A percentile compares a stretch with the other conserved stretches of the same genome.
Conservation (phyloP, 495 filamentous ascomycete genomes). For the Hypoxylon rickii region DNA sequence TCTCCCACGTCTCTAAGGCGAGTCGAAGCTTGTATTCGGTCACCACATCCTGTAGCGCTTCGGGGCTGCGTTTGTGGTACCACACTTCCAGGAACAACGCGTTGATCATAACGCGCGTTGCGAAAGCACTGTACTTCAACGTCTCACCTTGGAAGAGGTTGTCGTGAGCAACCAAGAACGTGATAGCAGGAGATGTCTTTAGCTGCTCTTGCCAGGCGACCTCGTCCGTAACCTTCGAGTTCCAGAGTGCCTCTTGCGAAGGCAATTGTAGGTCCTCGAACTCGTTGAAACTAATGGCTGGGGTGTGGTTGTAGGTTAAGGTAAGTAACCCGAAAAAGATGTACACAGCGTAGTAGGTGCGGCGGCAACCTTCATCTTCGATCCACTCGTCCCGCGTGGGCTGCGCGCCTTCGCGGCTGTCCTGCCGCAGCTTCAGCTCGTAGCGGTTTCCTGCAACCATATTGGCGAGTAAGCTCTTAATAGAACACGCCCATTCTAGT, state of each 20-base stretch:
- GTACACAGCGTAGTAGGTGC: slow-evolving; percentile 98
- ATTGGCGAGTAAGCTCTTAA: slow-evolving; percentile 95
- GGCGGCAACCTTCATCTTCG: slow-evolving; percentile 92
- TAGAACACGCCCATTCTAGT: slow-evolving; percentile 97
- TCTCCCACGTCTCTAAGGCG: slow-evolving; percentile 97
- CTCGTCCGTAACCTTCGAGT: slow-evolving; percentile 78
- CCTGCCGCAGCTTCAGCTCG: slow-evolving; percentile 88
- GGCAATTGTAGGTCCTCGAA: slow-evolving; percentile 92
- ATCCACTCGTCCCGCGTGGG: slow-evolving; percentile 92
- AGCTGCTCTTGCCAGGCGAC: slow-evolving; percentile 80
- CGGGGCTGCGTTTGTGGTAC: slow-evolving; percentile 97
- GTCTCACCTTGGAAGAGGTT: slow-evolving; percentile 92
- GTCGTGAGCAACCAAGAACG: slow-evolving; percentile 92
- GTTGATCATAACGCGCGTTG: slow-evolving; percentile 98
- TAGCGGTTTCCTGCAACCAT: slow-evolving; percentile 99
- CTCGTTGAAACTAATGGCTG: slow-evolving; percentile 95
- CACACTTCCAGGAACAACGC: slow-evolving; percentile 97
- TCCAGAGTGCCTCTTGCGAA: slow-evolving; percentile 94
- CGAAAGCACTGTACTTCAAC: slow-evolving; percentile 94
- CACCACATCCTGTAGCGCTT: slow-evolving; percentile 93
- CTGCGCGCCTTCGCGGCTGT: slow-evolving; percentile 77
- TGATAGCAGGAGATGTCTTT: slow-evolving; percentile 69
- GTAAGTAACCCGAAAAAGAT: slow-evolving; percentile 98
- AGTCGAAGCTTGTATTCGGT: slow-evolving; percentile 98
- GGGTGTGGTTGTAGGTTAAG: slow-evolving; percentile 96